Conservation (phyloP, 164 flowering plant species). For the Sedum album region DNA sequence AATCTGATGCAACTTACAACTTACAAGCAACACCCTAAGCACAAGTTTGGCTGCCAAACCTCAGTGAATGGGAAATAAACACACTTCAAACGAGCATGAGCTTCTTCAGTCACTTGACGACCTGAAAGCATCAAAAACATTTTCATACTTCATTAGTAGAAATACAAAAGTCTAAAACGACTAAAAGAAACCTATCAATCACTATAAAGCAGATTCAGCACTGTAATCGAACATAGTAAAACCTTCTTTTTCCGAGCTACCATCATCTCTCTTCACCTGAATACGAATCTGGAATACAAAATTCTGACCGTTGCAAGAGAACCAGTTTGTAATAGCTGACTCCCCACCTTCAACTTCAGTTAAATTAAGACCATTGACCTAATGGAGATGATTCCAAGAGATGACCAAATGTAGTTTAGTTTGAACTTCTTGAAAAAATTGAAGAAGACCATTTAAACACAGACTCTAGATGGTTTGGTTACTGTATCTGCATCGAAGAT, state of each 20-base stretch:
- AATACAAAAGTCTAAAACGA: not conserved
- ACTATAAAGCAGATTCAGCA: not conserved
- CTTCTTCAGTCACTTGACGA: slow-evolving; percentile 23
- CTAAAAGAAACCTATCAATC: not conserved
- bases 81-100: slow-evolving; percentile 71
- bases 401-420: not conserved
- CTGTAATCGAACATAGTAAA: not conserved
- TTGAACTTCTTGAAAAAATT: not conserved
- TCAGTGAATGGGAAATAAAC: slow-evolving; percentile 64
- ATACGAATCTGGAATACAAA: slow-evolving; percentile 52
- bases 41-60: slow-evolving; percentile 24
- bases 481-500: too few relatives aligned
- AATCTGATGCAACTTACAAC: not conserved
- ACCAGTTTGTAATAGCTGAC: slow-evolving; percentile 62
- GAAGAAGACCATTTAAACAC: not conserved
- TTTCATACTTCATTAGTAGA: not conserved
- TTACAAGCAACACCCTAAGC: not conserved
- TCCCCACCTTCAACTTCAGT: slow-evolving; percentile 70
- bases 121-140: slow-evolving; percentile 4
- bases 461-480: not conserved
- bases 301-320: slow-evolving; percentile 67
- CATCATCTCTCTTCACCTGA: slow-evolving; percentile 13
- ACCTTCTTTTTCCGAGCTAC: slow-evolving; percentile 19
- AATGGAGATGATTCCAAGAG: slow-evolving; percentile 1
- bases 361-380: slow-evolving; percentile 62